Percentiles rank a stretch among this genome's conserved stretches.
These are phyloP conservation scores for Capronia coronata DNA, from an alignment of 2,329 filamentous ascomycete genomes.

Conservation along the genomic window DNA sequence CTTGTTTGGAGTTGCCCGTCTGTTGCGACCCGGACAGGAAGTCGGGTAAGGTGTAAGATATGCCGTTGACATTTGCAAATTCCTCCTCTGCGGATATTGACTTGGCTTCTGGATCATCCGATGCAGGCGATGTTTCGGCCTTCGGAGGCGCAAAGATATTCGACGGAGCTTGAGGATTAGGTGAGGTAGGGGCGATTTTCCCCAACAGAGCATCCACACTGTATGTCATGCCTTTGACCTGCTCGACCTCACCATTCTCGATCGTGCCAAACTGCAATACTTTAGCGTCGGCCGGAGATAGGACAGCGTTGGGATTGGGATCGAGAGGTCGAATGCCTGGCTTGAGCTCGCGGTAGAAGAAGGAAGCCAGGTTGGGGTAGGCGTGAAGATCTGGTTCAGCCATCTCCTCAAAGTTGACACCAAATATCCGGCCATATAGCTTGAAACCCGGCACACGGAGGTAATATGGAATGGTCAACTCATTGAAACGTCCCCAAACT, in stretches of 20 bases:
- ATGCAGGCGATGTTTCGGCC: constrained; percentile 31
- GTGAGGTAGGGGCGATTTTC: constrained; percentile 46
- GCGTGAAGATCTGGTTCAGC: constrained; percentile 79
- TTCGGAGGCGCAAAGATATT: constrained; percentile 35
- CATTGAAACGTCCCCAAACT: constrained; percentile 86
- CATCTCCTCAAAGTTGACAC: constrained; percentile 83
- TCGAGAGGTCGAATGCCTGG: constrained; percentile 81
- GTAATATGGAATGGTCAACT: constrained; percentile 79
- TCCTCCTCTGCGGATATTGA: constrained; percentile 74
- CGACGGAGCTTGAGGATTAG: constrained; percentile 30
- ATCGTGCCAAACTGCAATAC: constrained; percentile 90
- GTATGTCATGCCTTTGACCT: constrained; percentile 98
- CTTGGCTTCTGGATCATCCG: constrained; percentile 31
- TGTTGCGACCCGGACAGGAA: constrained; percentile 68
- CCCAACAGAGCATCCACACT: constrained; percentile 88
- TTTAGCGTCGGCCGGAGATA: constrained; percentile 85
- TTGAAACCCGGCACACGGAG: constrained; percentile 84
- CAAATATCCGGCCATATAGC: constrained; percentile 83
- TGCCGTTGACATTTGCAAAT: constrained; percentile 89
- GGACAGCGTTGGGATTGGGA: constrained; percentile 67
- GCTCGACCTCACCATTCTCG: constrained; percentile 88
- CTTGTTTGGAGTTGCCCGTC: constrained; percentile 52
- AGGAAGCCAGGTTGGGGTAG: constrained; percentile 88
- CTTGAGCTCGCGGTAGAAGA: constrained; percentile 94
- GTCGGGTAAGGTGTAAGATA: constrained; percentile 84